These are phyloP conservation scores for Baorangia bicolor DNA, from an alignment of 768 basidiomycete genomes.

Conservation along the genomic window DNA sequence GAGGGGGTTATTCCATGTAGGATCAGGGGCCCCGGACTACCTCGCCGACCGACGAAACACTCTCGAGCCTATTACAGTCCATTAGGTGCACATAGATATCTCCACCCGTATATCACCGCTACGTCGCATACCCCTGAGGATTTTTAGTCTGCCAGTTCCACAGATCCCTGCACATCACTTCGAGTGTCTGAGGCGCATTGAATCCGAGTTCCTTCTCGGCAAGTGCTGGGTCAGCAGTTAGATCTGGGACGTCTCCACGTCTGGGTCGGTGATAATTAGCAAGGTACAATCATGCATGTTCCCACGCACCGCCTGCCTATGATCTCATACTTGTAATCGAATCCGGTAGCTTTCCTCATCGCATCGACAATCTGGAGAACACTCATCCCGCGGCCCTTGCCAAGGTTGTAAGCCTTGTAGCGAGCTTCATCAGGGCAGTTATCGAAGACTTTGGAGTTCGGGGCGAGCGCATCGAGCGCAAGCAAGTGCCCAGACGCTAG, in stretches of 20 bases:
- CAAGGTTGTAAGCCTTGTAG: constrained; percentile 96
- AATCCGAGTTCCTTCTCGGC: constrained; percentile 95
- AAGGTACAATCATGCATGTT: not conserved
- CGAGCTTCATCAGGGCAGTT: constrained; percentile 51
- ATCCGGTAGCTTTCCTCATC: constrained; percentile 89
- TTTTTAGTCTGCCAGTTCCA: constrained; percentile 99
- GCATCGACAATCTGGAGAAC: constrained; percentile 94
- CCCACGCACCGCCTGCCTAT: constrained; percentile 80
- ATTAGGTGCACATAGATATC: constrained; percentile 23
- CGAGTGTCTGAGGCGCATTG: constrained; percentile 74
- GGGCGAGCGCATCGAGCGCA: constrained; percentile 78
- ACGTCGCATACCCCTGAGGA: constrained; percentile 64
- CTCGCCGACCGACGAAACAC: too few species aligned
- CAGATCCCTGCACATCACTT: constrained; percentile 93
- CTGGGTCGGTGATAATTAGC: constrained; percentile 39
- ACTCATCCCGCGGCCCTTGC: constrained; percentile 87
- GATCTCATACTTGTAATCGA: constrained; percentile 85
- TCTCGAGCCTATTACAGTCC: too few species aligned
- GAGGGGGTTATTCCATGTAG: too few species aligned
- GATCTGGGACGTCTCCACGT: constrained; percentile 92
- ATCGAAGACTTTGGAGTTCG: constrained; percentile 57
- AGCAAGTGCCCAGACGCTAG: constrained; percentile 92
- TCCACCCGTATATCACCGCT: constrained; percentile 17
- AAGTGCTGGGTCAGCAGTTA: constrained; percentile 89
- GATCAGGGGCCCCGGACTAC: too few species aligned